phyloP scores from a whole-genome alignment of 441 rosid species.

The Adansonia gregorii region DNA sequence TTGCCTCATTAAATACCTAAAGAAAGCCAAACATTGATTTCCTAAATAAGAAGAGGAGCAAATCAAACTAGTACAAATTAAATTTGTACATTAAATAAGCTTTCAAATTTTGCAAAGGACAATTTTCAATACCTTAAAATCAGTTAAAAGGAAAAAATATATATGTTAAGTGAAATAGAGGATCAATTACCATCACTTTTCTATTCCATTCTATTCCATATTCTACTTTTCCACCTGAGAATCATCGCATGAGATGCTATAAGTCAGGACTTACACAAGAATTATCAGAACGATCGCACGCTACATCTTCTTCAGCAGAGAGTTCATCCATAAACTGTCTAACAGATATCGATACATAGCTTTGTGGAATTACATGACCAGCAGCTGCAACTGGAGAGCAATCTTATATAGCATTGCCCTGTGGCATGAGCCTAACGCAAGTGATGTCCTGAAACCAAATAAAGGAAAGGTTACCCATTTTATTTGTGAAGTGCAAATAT shows the following conservation, averaged over 20 bases:
- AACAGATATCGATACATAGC: slow-evolving; percentile 88
- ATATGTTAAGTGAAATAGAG: background rate
- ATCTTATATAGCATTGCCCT: slow-evolving; percentile 89
- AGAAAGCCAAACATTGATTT: background rate
- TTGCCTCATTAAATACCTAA: background rate
- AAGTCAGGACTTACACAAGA: slow-evolving; percentile 57
- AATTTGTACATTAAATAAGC: slow-evolving; percentile 3
- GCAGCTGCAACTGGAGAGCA: slow-evolving; percentile 92
- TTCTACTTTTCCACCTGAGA: background rate
- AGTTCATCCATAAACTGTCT: slow-evolving; percentile 99
- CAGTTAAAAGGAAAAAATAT: background rate
- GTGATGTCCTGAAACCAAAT: slow-evolving; percentile 65
- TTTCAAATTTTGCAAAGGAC: slow-evolving; percentile 1
- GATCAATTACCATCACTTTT: background rate
- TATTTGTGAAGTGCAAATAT: background rate
- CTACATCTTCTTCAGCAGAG: slow-evolving; percentile 84
- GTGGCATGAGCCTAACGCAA: slow-evolving; percentile 96
- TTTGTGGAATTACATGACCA: slow-evolving; percentile 89
- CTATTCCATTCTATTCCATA: background rate
- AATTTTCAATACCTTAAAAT: slow-evolving; percentile 5
- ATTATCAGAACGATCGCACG: slow-evolving; percentile 62
- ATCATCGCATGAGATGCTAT: background rate
- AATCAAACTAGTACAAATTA: slow-evolving; percentile 2
- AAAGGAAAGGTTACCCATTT: slow-evolving; percentile 12
- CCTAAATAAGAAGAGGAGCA: background rate